Evolutionary conservation across 768 basidiomycete genomes (phyloP).

Genomic region (Podaxis pistillaris): DNA sequence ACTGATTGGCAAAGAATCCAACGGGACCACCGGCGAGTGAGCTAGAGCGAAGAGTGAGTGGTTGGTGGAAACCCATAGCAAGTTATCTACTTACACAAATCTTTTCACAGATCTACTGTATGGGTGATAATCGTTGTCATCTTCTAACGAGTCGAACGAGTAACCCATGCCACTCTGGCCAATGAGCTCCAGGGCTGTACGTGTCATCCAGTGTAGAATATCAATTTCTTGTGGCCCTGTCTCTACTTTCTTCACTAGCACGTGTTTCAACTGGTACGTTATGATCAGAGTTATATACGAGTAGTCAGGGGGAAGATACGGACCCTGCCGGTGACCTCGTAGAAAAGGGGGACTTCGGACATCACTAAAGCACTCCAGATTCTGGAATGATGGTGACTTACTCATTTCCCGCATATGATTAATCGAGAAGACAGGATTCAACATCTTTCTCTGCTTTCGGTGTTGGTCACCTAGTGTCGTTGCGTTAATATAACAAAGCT

Average conservation of each 20-base stretch:
- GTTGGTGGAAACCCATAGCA: neutral
- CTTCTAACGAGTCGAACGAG: constrained; percentile 29
- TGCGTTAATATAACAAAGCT: neutral
- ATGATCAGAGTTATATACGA: neutral
- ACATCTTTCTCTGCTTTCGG: constrained; percentile 39
- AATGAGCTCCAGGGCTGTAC: constrained; percentile 30
- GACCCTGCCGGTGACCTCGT: constrained; percentile 24
- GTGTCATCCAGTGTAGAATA: constrained; percentile 25
- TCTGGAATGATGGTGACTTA: constrained; percentile 6
- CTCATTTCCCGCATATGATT: constrained; percentile 38
- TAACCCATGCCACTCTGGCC: constrained; percentile 31
- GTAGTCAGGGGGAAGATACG: neutral
- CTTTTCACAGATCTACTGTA: constrained; percentile 27
- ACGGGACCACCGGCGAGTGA: constrained; percentile 11
- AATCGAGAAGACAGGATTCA: constrained; percentile 44
- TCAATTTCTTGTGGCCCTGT: constrained; percentile 28
- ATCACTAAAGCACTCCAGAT: neutral
- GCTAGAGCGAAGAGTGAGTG: constrained; percentile 4
- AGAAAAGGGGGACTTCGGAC: constrained; percentile 28
- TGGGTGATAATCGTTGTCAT: constrained; percentile 25
- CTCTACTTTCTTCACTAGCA: constrained; percentile 23
- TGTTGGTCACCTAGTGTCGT: constrained; percentile 35
- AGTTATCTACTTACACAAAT: constrained; percentile 22
- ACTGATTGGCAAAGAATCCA: constrained; percentile 15
- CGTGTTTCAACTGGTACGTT: constrained; percentile 24